Base-by-base conservation (phyloP, 1,139 yeast species). In the Zhuliangozyma parablackwelliae region DNA sequence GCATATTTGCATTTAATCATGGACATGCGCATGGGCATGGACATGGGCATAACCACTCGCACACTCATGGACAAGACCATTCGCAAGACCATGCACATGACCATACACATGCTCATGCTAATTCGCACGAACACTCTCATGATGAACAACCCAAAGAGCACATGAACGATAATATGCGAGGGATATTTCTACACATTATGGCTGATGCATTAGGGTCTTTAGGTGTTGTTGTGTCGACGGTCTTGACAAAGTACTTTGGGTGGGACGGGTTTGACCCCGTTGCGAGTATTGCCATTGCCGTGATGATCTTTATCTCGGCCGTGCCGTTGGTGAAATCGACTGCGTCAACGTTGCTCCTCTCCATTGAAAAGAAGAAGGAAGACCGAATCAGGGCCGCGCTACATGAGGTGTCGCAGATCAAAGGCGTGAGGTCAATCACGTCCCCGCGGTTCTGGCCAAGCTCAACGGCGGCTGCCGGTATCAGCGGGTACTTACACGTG, bases 191-290 rank as follows among this genome's bases (percentile, higher is more conserved):
- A 31, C 99, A 92, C 51, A 86, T 92, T 31, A 60, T 92, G 33
- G 98, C 99, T 0, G 99, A 92, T 52, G 92, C 98, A 0, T 66
- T 94, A 26, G 98, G 99, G 0, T 90, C 97, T 0, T 95, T 89
- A 0, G 97, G 98, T 6, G 99, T 94, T 21, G 92, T 94, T 10
- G 61, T 87, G 0, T 89, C 97, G 0, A 92, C 98, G 0, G 40
- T 83, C 2, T 59, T 83, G 29, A 80, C 85, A 20, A 78, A 78
- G 40, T 43, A 73, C 11, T 74, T 81, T 54, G 62, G 69, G 16
- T 73, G 82, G 61, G 68, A 75, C 30, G 85, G 86, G 1, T 86
- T 87, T 54, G 99, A 92, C 54, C 97, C 99, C 0, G 60, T 92
- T 16, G 96, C 97, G 0, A 90, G 97, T 1, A 69, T 94, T 4